These are phyloP conservation scores for Lachancea dasiensis DNA, from an alignment of 805 yeast species.

Conservation along the genomic window DNA sequence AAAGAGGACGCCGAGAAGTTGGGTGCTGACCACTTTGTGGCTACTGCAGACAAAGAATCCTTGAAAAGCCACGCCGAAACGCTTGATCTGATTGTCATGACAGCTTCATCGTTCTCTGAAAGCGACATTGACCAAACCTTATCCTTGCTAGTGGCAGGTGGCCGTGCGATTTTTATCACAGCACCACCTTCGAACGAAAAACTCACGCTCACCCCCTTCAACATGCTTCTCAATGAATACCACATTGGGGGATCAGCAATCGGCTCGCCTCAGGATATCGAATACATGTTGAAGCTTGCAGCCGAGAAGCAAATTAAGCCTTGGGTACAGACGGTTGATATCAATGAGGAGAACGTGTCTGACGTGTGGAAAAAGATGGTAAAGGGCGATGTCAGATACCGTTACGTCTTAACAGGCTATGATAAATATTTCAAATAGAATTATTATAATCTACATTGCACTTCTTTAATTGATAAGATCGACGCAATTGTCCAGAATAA, in stretches of 20 bases:
- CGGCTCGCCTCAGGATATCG: conserved; percentile 41
- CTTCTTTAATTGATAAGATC: too few relatives aligned
- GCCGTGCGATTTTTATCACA: conserved; percentile 58
- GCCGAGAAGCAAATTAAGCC: conserved; percentile 40
- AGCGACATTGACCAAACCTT: conserved; percentile 46
- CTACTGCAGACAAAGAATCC: conserved; percentile 44
- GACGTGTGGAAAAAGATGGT: conserved; percentile 40
- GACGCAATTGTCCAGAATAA: too few relatives aligned
- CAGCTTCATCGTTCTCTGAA: conserved; percentile 43
- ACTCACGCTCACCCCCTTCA: conserved; percentile 38
- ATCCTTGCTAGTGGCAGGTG: conserved; percentile 47
- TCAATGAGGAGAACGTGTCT: conserved; percentile 36
- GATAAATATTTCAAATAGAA: conserved; percentile 1
- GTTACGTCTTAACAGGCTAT: conserved; percentile 40
- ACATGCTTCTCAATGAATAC: conserved; percentile 13
- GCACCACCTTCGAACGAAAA: conserved; percentile 45
- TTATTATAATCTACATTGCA: too few relatives aligned
- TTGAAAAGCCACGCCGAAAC: conserved; percentile 21
- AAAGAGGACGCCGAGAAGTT: conserved; percentile 37
- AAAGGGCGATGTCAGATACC: conserved; percentile 44
- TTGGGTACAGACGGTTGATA: conserved; percentile 44
- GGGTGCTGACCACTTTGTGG: conserved; percentile 43
- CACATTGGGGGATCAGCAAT: conserved; percentile 27
- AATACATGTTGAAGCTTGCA: conserved; percentile 42
- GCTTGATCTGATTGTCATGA: conserved; percentile 39